These are phyloP conservation scores for Fusarium beomiforme DNA, from an alignment of 2,329 filamentous ascomycete genomes.

Conservation along the genomic window DNA sequence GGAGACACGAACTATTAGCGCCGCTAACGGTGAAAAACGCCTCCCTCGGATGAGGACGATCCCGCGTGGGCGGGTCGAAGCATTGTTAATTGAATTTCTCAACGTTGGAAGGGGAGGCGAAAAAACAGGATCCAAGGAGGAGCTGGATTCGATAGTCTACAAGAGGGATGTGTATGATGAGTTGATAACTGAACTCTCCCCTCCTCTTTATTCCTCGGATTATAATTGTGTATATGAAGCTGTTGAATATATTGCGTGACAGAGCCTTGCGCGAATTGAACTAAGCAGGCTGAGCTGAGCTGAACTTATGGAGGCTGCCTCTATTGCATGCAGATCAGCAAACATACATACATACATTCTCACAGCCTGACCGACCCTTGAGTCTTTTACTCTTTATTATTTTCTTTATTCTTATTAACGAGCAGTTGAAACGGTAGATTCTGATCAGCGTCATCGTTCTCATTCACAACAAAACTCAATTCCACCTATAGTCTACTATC, in stretches of 20 bases:
- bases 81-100: conserved; percentile 30
- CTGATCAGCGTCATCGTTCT: conserved; percentile 1
- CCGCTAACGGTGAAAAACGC: conserved; percentile 12
- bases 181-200: conserved; percentile 10
- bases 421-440: conserved; percentile 5
- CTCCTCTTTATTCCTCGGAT: background rate
- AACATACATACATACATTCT: background rate
- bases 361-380: background rate
- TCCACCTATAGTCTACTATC: background rate
- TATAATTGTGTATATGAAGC: background rate
- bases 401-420: background rate
- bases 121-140: conserved; percentile 5
- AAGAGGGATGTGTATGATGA: conserved; percentile 9
- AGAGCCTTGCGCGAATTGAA: background rate
- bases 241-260: background rate
- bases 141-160: conserved; percentile 21
- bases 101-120: conserved; percentile 7
- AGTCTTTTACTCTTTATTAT: background rate
- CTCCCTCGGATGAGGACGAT: conserved; percentile 26
- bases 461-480: background rate
- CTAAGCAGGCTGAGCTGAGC: background rate
- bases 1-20: conserved; percentile 32
- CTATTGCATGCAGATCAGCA: conserved; percentile 2
- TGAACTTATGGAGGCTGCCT: conserved; percentile 9
- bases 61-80: conserved; percentile 10